Base-by-base conservation (phyloP, 345 rosid species). In the Litchi chinensis region DNA sequence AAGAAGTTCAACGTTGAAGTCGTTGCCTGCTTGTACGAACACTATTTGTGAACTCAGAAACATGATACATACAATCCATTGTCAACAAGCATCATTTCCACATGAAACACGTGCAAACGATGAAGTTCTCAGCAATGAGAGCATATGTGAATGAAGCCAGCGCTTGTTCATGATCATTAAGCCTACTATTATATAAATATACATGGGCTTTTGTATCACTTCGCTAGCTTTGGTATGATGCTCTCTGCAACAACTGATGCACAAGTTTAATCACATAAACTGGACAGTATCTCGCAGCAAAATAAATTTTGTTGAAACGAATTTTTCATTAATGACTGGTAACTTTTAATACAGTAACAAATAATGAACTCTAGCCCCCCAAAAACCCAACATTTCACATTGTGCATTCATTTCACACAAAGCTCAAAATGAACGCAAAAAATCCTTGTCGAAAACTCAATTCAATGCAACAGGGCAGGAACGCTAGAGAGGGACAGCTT, bases 251-350 rank as follows among this genome's bases (percentile, higher is more conserved):
- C 28, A 32, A 32, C 37, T 32, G 37, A 32, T 32, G 37, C 37
- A 32, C 37, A 32, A 32, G 37, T 32, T 32, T 32, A 32, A 32
- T 64, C n/a, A 65, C 3, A 9, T 4, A 5, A 21, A 12, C 21
- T n/a, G 21, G 24, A 28, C 1, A 6, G 75, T 16, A 9, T 21
- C 12, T 16, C 16, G 69, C 13, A 10, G 4, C 24, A 40, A 56
- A 16, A 65, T 50, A n/a, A 18, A 65, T 74, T 39, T 76, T 40
- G 13, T 48, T 3, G 22, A n/a, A 77, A 57, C 16, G 5, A 80
- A 79, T n/a, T 76, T 77, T 63, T 73, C 82, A 81, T 80, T 80
- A 76, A 81, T 77, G 84, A 54, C 74, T 18, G 65, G 77, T 62
- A 77, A 78, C 16, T 32, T 82, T 76, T 78, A 74, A 57, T 76